Evolutionary conservation across 345 rosid genomes (phyloP).

Genomic region (Rhodamnia argentea): DNA sequence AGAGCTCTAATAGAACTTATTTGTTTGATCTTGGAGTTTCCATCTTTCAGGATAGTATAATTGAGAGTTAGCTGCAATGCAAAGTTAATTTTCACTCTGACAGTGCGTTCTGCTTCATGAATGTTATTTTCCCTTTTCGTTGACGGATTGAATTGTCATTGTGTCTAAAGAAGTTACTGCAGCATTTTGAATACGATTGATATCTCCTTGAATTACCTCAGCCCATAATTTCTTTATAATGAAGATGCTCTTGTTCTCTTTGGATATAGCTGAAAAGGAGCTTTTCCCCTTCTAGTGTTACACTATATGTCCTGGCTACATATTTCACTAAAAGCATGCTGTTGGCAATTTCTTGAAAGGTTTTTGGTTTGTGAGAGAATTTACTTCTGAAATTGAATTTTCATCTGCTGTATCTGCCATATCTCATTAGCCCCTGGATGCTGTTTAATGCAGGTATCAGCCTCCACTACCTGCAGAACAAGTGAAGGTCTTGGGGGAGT

Average conservation of each 20-base stretch:
- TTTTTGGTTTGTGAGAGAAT: not conserved
- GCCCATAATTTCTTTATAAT: not conserved
- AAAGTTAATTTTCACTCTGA: not conserved
- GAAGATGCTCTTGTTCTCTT: not conserved
- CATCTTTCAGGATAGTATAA: not conserved
- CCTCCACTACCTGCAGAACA: slow-evolving; percentile 33
- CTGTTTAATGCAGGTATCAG: slow-evolving; percentile 24
- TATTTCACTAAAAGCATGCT: not conserved
- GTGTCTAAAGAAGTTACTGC: not conserved
- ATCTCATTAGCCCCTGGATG: not conserved
- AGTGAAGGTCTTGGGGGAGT: slow-evolving; percentile 16
- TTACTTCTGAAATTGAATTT: not conserved
- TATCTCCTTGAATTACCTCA: not conserved
- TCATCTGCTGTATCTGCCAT: not conserved
- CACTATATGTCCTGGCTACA: not conserved
- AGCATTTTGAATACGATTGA: not conserved
- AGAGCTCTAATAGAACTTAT: not conserved
- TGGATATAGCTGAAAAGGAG: not conserved
- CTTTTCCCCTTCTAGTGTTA: not conserved
- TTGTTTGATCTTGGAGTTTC: not conserved
- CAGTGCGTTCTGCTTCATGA: not conserved
- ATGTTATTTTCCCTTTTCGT: not conserved
- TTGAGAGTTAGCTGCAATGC: not conserved
- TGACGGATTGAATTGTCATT: not conserved
- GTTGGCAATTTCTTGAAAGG: not conserved